Evolutionary conservation across 1,284 basidiomycete genomes (phyloP), one percentile per base, ranked within the genome.

Genomic region (Rhodotorula sp.): DNA sequence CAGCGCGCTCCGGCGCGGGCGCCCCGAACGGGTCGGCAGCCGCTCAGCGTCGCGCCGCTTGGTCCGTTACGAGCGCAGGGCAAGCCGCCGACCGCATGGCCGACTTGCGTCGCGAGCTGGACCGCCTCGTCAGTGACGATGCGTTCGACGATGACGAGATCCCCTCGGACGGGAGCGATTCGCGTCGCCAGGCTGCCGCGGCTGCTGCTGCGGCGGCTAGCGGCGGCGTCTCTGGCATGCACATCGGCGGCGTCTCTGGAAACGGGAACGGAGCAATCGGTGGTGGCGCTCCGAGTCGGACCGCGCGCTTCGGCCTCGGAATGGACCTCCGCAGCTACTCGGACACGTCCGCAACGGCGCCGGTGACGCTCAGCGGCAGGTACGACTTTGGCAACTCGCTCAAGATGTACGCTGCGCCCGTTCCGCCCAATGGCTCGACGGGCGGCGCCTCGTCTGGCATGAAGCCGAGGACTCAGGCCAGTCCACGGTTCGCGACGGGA

Each of bases 301-400:
- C 28, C 21, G 57, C 57, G 21, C 38, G 47, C 1, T 31, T 34
- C 23, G 26, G 63, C 15, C 45, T 64, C 56, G 69, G 62, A 49
- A 16, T 66, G 66, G 58, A 74, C 56, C 12, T 67, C 64, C 66
- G 66, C 62, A 65, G 61, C 66, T 69, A 69, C 54, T 63, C 62
- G 26, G 62, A 63, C 26, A 34, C 60, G 60, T 34, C 64, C 63
- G 67, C 78, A 76, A 67, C 72, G 28, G 54, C 43, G 66, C 60
- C 76, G 71, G 56, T 71, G 57, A 78, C 78, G 19, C 78, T 80
- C 62, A 79, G 80, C 26, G 80, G 78, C 43, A 76, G 81, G 61
- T 86, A 86, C 79, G 84, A 85, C 78, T 85, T 86, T 78, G 82
- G 83, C 54, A 78, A 81, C 10, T 83, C 84, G 15, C 79, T 85